Evolutionary conservation across 139 green algal species (phyloP), one percentile per base, ranked within the genome.

Genomic region (Bryopsis sp.): DNA sequence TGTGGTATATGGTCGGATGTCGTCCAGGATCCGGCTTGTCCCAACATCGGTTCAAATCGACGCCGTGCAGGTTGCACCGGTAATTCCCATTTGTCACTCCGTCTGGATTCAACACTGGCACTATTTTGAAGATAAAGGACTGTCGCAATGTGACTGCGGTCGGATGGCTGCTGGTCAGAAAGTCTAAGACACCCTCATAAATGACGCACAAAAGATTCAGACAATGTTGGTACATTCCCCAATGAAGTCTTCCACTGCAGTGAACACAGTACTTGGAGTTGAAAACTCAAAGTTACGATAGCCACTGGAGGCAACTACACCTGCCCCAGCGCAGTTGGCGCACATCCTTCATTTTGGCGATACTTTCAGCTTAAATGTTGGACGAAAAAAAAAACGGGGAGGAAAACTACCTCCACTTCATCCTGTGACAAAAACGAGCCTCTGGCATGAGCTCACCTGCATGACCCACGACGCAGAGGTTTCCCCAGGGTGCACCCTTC

Each of bases 391-490:
- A n/a, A n/a, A n/a, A n/a, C n/a, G n/a, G n/a, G n/a, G n/a, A n/a
- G n/a, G n/a, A n/a, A n/a, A n/a, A n/a, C n/a, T n/a, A n/a, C n/a
- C n/a, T n/a, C n/a, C n/a, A n/a, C n/a, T n/a, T n/a, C n/a, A n/a
- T n/a, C n/a, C n/a, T n/a, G n/a, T n/a, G n/a, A n/a, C n/a, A n/a
- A n/a, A n/a, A n/a, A n/a, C n/a, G n/a, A n/a, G n/a, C n/a, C n/a
- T n/a, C n/a, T n/a, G n/a, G n/a, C n/a, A n/a, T n/a, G n/a, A n/a
- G n/a, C n/a, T n/a, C n/a, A n/a, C 59, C 68, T 86, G 76, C 80
- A 93, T 87, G 78, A 92, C 83, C 87, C 87, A 93, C 58, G 72
- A 85, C 32, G 83, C 73, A 64, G 90, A 90, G 71, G 62, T 86
- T 71, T 93, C 87, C 2, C 87, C 87, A 2, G 87, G 87, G 58